phyloP scores from a whole-genome alignment of 225 moss, liverwort and hornwort genomes.

The Asterella californica region DNA sequence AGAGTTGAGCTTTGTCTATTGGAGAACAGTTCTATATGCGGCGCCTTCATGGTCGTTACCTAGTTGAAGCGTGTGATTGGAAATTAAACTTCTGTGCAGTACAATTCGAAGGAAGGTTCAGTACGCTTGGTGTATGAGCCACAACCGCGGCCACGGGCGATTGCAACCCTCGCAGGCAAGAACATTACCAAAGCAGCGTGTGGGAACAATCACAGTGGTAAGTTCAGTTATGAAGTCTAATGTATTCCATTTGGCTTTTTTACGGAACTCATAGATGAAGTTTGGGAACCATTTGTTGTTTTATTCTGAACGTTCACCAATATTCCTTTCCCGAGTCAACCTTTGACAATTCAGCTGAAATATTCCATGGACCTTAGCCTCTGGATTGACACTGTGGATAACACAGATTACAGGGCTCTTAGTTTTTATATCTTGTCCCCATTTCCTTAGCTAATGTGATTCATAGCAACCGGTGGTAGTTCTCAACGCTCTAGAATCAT shows the following conservation, averaged over 20 bases:
- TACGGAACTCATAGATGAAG: too few relatives aligned
- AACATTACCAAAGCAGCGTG: slow-evolving; percentile 79
- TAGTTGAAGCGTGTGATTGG: neutral
- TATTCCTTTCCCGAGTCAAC: too few relatives aligned
- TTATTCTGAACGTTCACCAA: too few relatives aligned
- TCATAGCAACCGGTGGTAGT: too few relatives aligned
- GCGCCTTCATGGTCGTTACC: neutral
- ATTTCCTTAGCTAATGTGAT: too few relatives aligned
- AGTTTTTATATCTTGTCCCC: too few relatives aligned
- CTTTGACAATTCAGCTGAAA: too few relatives aligned
- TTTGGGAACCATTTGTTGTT: too few relatives aligned
- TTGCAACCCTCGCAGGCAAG: slow-evolving; percentile 65
- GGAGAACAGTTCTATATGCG: neutral
- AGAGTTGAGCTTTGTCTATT: neutral
- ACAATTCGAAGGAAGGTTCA: slow-evolving; percentile 88
- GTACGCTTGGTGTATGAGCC: slow-evolving; percentile 86
- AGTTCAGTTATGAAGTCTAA: slow-evolving; percentile 9
- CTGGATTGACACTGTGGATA: too few relatives aligned
- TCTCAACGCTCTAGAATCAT: too few relatives aligned
- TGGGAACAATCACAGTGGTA: slow-evolving; percentile 88
- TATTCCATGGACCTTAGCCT: too few relatives aligned
- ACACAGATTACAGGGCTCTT: too few relatives aligned
- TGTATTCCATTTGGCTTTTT: neutral
- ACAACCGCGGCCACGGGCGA: slow-evolving; percentile 81
- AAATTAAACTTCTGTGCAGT: slow-evolving; percentile 44